Evolutionary conservation across 805 yeast genomes (phyloP).

Genomic region (Sporopachydermia lactativora): DNA sequence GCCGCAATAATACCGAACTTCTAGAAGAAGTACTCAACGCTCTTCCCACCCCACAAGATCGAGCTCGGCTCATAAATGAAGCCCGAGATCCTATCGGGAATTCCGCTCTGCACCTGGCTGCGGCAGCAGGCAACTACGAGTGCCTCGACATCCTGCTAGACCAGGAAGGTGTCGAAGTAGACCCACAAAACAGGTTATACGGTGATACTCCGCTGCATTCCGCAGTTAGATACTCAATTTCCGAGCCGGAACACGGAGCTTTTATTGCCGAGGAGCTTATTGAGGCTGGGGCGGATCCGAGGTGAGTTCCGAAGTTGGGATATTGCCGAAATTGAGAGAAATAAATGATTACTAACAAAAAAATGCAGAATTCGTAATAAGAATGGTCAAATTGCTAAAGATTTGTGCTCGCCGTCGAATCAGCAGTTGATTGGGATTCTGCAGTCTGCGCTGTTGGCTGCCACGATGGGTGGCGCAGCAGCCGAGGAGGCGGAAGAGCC

Average conservation of each 20-base stretch:
- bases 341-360: too few relatives aligned
- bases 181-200: slow-evolving; percentile 54
- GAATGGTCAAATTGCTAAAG: slow-evolving; percentile 60
- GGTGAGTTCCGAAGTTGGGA: slow-evolving; percentile 8
- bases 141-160: slow-evolving; percentile 72
- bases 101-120: slow-evolving; percentile 70
- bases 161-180: slow-evolving; percentile 82
- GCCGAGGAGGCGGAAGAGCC: slow-evolving; percentile 20
- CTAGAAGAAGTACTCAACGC: slow-evolving; percentile 39
- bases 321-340: too few relatives aligned
- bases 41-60: slow-evolving; percentile 19
- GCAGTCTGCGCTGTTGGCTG: slow-evolving; percentile 76
- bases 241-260: slow-evolving; percentile 76
- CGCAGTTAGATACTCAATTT: slow-evolving; percentile 63
- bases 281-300: slow-evolving; percentile 86
- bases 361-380: slow-evolving; percentile 35
- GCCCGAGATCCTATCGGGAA: slow-evolving; percentile 69
- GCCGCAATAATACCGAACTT: slow-evolving; percentile 77
- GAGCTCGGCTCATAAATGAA: slow-evolving; percentile 44
- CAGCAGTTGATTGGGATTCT: slow-evolving; percentile 45
- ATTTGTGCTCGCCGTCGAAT: slow-evolving; percentile 42
- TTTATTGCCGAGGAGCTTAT: slow-evolving; percentile 66
- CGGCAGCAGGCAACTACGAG: slow-evolving; percentile 73
- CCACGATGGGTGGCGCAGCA: slow-evolving; percentile 21
- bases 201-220: slow-evolving; percentile 85